Evolutionary conservation across 441 rosid species (phyloP).

Genomic region (Populus trichocarpa): DNA sequence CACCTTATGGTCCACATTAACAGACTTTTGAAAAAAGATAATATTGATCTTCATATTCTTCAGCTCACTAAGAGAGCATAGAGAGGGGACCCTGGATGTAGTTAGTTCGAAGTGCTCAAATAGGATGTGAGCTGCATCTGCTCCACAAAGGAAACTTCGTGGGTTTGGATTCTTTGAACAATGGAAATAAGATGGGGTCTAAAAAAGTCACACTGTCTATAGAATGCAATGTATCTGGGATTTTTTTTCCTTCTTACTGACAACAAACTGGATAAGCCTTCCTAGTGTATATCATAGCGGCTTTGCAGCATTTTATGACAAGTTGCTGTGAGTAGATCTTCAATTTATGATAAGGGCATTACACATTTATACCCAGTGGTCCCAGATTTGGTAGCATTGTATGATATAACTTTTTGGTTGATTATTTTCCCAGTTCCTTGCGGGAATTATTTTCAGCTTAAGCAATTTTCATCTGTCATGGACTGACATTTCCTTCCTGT

Average conservation of each 20-base stretch:
- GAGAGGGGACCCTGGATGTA: conserved; percentile 24
- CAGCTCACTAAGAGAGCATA: conserved; percentile 16
- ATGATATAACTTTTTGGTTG: neutral
- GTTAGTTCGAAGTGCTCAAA: conserved; percentile 17
- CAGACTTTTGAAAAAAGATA: neutral
- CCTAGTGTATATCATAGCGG: conserved; percentile 25
- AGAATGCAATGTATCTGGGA: conserved; percentile 21
- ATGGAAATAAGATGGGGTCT: conserved; percentile 26
- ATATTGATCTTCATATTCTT: conserved; percentile 18
- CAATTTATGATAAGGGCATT: conserved; percentile 15
- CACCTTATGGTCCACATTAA: conserved; percentile 65
- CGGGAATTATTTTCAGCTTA: neutral
- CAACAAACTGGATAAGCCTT: conserved; percentile 23
- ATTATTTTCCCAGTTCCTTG: neutral
- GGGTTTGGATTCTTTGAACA: conserved; percentile 25
- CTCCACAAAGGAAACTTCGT: conserved; percentile 13
- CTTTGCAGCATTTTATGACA: conserved; percentile 24
- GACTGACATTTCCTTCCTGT: neutral
- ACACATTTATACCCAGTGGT: neutral
- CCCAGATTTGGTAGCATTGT: neutral
- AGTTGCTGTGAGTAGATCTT: conserved; percentile 14
- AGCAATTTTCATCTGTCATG: neutral
- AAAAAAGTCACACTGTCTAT: conserved; percentile 11
- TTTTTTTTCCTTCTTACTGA: conserved; percentile 8
- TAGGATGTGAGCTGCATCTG: conserved; percentile 12